Evolutionary conservation across 192 early-diverging fungal genomes (phyloP).

Genomic region (Phycomyces blakesleeanus): DNA sequence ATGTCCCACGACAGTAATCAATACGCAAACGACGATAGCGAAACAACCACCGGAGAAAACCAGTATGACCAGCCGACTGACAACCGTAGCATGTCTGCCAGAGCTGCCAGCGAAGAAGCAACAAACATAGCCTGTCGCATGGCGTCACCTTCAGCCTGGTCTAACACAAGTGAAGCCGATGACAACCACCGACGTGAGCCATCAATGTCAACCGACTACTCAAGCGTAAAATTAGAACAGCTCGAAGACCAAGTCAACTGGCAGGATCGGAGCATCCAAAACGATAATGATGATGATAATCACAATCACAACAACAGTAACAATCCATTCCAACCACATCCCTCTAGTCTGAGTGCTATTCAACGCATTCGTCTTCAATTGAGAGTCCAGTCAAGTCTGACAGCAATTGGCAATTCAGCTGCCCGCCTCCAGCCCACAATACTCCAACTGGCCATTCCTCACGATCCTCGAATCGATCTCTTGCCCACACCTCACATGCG

Average conservation of each 20-base stretch:
- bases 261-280: too few relatives aligned
- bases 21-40: background rate
- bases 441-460: slow-evolving; percentile 33
- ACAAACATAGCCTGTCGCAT: background rate
- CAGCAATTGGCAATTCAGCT: slow-evolving; percentile 16
- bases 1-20: background rate
- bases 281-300: background rate
- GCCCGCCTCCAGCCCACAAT: slow-evolving; percentile 29
- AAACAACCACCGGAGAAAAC: slow-evolving; percentile 2
- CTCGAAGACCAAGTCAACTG: background rate
- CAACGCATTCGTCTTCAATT: slow-evolving; percentile 34
- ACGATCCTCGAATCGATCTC: slow-evolving; percentile 39
- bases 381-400: slow-evolving; percentile 23
- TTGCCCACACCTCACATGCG: slow-evolving; percentile 37
- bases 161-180: background rate
- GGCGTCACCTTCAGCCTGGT: background rate
- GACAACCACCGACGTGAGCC: background rate
- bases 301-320: background rate
- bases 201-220: background rate
- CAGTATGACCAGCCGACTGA: background rate
- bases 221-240: background rate
- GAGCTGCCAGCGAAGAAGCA: background rate
- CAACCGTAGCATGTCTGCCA: background rate
- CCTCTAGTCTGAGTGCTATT: slow-evolving; percentile 22
- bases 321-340: background rate